These are phyloP conservation scores for Ajuga reptans DNA, from an alignment of 305 asterid species.

Conservation along the genomic window DNA sequence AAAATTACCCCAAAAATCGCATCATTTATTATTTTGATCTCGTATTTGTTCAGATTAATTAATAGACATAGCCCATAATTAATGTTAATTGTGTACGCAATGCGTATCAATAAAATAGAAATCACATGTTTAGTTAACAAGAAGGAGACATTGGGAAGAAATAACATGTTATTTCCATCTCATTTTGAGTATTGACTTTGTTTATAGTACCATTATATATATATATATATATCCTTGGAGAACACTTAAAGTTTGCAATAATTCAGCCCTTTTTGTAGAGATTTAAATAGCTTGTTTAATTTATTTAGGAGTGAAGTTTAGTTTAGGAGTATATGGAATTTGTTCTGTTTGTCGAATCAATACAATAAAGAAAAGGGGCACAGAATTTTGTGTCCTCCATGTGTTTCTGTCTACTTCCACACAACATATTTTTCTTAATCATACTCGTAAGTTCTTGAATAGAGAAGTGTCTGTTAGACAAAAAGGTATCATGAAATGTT, in stretches of 20 bases:
- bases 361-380: constrained; percentile 11
- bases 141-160: background rate
- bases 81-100: no score
- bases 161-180: constrained; percentile 26
- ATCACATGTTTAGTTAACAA: background rate
- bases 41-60: no score
- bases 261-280: background rate
- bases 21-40: no score
- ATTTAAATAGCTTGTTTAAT: background rate
- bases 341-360: constrained; percentile 26
- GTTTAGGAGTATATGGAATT: constrained; percentile 23
- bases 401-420: constrained; percentile 8
- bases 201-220: no score
- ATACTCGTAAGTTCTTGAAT: no score
- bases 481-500: no score
- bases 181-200: constrained; percentile 13
- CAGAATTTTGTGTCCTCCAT: constrained; percentile 24
- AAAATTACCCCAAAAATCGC: no score
- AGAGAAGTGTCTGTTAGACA: no score
- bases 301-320: constrained; percentile 13
- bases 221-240: constrained; percentile 13
- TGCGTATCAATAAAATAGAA: background rate
- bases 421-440: no score
- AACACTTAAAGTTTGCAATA: constrained; percentile 19
- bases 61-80: no score